A percentile compares a stretch with the other conserved stretches of the same genome.
These are phyloP conservation scores for Catharanthus roseus DNA, from an alignment of 257 asterid genomes.

Conservation along the genomic window DNA sequence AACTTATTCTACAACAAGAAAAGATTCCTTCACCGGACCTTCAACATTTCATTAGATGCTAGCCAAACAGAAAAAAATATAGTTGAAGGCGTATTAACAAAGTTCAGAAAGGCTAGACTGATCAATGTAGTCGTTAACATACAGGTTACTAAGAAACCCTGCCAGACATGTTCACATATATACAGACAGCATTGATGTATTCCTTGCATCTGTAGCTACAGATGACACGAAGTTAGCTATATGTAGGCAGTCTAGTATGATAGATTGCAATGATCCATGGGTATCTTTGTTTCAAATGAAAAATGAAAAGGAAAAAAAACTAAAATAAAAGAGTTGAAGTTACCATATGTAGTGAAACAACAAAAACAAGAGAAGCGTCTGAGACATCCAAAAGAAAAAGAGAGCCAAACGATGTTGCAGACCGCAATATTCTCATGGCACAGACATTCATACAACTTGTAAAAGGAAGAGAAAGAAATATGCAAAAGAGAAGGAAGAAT, in stretches of 20 bases:
- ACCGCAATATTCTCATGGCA: neutral
- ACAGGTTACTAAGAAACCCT: neutral
- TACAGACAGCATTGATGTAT: neutral
- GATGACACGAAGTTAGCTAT: neutral
- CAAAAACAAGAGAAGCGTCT: neutral
- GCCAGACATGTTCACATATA: neutral
- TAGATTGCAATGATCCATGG: neutral
- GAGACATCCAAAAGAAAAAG: neutral
- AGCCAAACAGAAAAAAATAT: neutral
- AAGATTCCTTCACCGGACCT: neutral
- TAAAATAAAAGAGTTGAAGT: no score
- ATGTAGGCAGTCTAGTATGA: neutral
- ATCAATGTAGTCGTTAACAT: neutral
- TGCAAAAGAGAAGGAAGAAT: conserved; percentile 19
- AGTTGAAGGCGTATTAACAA: neutral
- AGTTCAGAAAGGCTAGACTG: neutral
- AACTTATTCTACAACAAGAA: neutral
- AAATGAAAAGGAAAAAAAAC: neutral
- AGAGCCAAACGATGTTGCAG: neutral
- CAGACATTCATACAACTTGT: neutral
- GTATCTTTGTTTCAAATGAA: neutral
- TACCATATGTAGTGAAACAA: neutral
- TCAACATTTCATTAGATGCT: neutral
- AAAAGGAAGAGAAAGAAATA: neutral
- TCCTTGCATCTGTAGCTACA: neutral